Percentiles rank a stretch among this genome's conserved stretches.
phyloP scores from a whole-genome alignment of 2,329 filamentous ascomycete species.

The Metarhizium brunneum region DNA sequence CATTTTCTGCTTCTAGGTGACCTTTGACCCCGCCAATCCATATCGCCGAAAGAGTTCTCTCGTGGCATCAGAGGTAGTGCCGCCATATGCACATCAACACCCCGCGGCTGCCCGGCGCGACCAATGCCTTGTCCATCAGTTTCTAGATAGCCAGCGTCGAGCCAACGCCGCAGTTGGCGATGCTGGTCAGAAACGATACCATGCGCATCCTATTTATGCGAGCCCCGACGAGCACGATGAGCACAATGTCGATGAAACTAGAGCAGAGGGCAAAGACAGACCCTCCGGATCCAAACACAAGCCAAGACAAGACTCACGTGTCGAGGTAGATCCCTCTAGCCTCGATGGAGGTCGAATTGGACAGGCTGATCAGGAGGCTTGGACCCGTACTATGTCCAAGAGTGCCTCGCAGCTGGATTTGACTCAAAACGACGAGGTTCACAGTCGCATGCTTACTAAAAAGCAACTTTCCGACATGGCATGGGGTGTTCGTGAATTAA shows the following conservation, averaged over 20 bases:
- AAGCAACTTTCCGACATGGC: slow-evolving; percentile 95
- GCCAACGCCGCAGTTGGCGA: slow-evolving; percentile 18
- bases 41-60: slow-evolving; percentile 60
- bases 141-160: slow-evolving; percentile 48
- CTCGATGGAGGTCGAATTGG: slow-evolving; percentile 35
- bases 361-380: slow-evolving; percentile 47
- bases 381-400: slow-evolving; percentile 39
- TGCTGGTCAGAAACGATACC: slow-evolving; percentile 17
- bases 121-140: slow-evolving; percentile 57
- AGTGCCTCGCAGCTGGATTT: slow-evolving; percentile 32
- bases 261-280: slow-evolving; percentile 11
- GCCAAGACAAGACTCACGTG: slow-evolving; percentile 14
- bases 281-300: slow-evolving; percentile 14
- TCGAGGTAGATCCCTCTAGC: slow-evolving; percentile 29
- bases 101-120: slow-evolving; percentile 24
- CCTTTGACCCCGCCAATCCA: slow-evolving; percentile 50
- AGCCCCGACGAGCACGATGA: slow-evolving; percentile 9
- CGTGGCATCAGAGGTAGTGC: slow-evolving; percentile 37
- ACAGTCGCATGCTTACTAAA: slow-evolving; percentile 79
- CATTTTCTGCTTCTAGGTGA: slow-evolving; percentile 34
- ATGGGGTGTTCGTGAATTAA: slow-evolving; percentile 85
- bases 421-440: slow-evolving; percentile 26
- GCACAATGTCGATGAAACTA: slow-evolving; percentile 8
- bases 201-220: slow-evolving; percentile 19
- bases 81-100: slow-evolving; percentile 19